Conservation (phyloP, 139 green algal species). For the Chlamydomonas sp. region DNA sequence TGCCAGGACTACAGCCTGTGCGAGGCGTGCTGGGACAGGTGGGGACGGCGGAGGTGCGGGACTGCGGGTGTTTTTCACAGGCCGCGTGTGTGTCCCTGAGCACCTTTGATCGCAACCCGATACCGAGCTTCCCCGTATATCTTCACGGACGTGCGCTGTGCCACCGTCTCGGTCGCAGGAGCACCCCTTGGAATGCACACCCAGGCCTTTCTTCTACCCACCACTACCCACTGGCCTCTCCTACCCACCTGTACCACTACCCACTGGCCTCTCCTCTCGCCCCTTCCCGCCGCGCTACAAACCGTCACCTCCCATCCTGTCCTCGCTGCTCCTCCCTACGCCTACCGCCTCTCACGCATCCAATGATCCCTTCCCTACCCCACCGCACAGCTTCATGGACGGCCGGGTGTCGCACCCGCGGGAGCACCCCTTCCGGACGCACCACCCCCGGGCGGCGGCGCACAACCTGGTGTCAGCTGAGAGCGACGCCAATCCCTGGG, state of each 20-base stretch:
- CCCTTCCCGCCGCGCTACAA: background rate
- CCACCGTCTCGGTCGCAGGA: background rate
- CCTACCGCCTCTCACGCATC: background rate
- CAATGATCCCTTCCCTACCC: background rate
- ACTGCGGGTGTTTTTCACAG: background rate
- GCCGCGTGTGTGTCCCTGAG: background rate
- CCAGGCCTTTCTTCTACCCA: background rate
- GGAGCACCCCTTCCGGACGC: constrained; percentile 33
- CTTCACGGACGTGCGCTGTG: background rate
- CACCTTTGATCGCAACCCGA: background rate
- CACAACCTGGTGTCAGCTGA: constrained; percentile 6
- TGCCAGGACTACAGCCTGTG: constrained; percentile 25
- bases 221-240: too few relatives aligned
- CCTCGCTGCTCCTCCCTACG: background rate
- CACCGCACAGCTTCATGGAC: background rate
- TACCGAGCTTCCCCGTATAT: background rate
- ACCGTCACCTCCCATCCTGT: too few relatives aligned
- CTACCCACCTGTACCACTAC: background rate
- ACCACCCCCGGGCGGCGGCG: constrained; percentile 25
- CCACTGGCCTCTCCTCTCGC: background rate
- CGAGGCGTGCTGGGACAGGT: constrained; percentile 35
- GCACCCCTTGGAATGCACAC: background rate
- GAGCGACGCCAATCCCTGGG: constrained; percentile 35
- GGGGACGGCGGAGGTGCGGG: background rate
- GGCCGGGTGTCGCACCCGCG: constrained; percentile 2